Evolutionary conservation across 164 flowering plant species (phyloP), one percentile per base, ranked within the genome.

Genomic region (Magnolia sinica): DNA sequence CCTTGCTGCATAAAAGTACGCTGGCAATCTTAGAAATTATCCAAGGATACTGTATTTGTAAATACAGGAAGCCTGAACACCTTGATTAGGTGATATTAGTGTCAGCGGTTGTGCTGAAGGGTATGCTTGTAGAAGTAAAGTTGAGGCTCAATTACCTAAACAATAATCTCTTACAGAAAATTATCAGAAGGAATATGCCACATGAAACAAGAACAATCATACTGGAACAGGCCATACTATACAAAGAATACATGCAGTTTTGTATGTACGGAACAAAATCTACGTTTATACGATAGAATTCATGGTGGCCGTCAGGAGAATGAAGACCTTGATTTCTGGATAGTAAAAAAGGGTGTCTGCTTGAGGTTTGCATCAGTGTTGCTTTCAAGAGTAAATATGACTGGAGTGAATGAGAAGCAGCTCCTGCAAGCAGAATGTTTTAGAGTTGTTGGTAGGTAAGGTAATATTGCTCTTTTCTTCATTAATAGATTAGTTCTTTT

Each of bases 1-100:
- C 64, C 81, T 87, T 51, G 74, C 93, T 91, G 88, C 79, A 76
- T 14, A 68, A 29, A 8, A 11, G 14, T 27, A 68, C 4, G 3
- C 55, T 16, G 11, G 23, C 52, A 50, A 18, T 45, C 16, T n/a
- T 64, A 22, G 10, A 64, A 7, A 64, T 64, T n/a, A 64, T 64
- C 8, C 7, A 37, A 37, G 45, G 45, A 37, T 37, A 37, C 45
- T 37, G 45, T 37, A 37, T 37, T 37, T 0, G 7, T 37, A 37
- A 37, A 37, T 37, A 37, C 45, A 37, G 7, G 45, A 37, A 37
- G 45, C 45, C 45, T 14, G 72, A 78, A 19, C 27, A 79, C 76
- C 81, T 76, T 50, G 75, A 67, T 14, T 71, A n/a, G 67, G 45
- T 59, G 72, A 45, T 27, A 72, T 58, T 4, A 74, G 6, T 55